Percentiles rank a stretch among this genome's conserved stretches.
Conservation (phyloP, 257 asterid genomes). For the Solanum tacnaense region DNA sequence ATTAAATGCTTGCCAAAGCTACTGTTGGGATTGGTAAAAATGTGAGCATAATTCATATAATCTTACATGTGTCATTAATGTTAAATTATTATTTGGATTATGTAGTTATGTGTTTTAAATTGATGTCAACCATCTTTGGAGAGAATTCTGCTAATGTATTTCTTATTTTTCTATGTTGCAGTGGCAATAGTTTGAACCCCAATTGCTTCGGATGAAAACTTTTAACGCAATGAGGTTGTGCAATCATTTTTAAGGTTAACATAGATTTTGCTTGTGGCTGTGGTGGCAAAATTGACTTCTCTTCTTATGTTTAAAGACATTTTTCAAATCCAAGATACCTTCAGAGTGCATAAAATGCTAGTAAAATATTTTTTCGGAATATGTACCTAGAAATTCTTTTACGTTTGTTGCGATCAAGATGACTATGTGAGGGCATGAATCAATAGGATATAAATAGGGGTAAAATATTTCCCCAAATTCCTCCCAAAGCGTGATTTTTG, state of each 20-base stretch:
- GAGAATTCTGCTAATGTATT: too few species aligned
- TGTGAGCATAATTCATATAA: too few species aligned
- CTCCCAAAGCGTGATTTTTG: not conserved
- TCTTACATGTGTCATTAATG: too few species aligned
- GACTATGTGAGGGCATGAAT: not conserved
- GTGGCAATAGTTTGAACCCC: not conserved
- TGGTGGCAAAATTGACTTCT: not conserved
- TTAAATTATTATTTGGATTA: too few species aligned
- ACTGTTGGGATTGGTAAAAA: too few species aligned
- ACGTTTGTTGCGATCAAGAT: not conserved
- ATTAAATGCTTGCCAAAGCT: too few species aligned
- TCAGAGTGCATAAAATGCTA: not conserved
- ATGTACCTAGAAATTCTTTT: not conserved
- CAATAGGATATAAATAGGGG: not conserved
- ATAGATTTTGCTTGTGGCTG: not conserved
- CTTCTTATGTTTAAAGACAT: not conserved
- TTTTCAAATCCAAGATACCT: not conserved
- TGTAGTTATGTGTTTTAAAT: too few species aligned
- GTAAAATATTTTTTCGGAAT: too few species aligned
- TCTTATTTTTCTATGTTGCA: too few species aligned
- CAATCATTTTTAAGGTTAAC: not conserved
- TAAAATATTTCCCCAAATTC: not conserved
- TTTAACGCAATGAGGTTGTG: not conserved
- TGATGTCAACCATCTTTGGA: too few species aligned
- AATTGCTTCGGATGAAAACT: not conserved